Conservation (phyloP, 2,329 filamentous ascomycete species). For the Calycina marina region DNA sequence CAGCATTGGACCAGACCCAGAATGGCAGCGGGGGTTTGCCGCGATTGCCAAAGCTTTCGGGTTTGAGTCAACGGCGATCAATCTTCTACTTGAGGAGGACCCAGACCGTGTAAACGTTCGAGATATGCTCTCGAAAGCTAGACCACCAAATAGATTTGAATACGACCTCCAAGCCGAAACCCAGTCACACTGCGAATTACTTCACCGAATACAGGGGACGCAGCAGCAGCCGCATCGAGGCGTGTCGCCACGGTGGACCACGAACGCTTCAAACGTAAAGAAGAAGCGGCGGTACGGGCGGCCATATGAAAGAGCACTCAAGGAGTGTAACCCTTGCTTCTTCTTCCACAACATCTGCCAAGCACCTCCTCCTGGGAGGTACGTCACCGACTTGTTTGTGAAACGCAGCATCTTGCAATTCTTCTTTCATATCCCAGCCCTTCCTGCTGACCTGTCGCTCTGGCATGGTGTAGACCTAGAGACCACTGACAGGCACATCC, state of each 20-base stretch:
- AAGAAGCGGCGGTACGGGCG: slow-evolving; percentile 1
- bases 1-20: slow-evolving; percentile 3
- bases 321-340: slow-evolving; percentile 4
- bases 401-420: slow-evolving; percentile 4
- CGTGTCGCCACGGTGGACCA: slow-evolving; percentile 1
- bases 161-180: slow-evolving; percentile 3
- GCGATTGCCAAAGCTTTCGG: slow-evolving; percentile 2
- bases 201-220: slow-evolving; percentile 3
- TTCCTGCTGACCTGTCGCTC: slow-evolving; percentile 4
- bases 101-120: slow-evolving; percentile 1
- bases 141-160: slow-evolving; percentile 2
- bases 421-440: slow-evolving; percentile 5
- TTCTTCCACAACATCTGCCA: slow-evolving; percentile 5
- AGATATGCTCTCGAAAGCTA: slow-evolving; percentile 4
- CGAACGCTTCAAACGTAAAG: slow-evolving; percentile 1
- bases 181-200: slow-evolving; percentile 2
- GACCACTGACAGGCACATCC: slow-evolving; percentile 1
- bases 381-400: slow-evolving; percentile 2
- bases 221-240: slow-evolving; percentile 2
- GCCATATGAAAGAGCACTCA: slow-evolving; percentile 3
- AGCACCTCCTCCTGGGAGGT: slow-evolving; percentile 2
- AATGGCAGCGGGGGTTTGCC: slow-evolving; percentile 3
- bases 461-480: slow-evolving; percentile 3
- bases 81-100: slow-evolving; percentile 3
- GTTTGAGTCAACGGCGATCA: slow-evolving; percentile 4